Percentiles rank a stretch among this genome's conserved stretches.
These are phyloP conservation scores for Pachysandra terminalis DNA, from an alignment of 164 flowering plant species.

Conservation along the genomic window DNA sequence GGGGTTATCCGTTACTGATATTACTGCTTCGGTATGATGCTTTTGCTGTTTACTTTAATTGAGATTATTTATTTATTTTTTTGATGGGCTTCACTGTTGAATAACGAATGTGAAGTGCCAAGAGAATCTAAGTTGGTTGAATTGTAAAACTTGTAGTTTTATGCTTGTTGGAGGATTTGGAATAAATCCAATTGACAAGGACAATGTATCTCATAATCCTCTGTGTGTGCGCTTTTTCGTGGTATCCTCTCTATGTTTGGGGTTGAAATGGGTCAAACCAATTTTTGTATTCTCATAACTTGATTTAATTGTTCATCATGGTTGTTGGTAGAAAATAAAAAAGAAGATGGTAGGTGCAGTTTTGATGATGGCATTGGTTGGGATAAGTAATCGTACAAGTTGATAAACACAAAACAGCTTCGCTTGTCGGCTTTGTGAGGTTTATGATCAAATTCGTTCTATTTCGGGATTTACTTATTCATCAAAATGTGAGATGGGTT, in stretches of 20 bases:
- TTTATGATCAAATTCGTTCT: no score
- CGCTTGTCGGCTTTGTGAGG: neutral
- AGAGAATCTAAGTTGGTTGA: neutral
- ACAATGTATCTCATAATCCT: neutral
- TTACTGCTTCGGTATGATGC: conserved; percentile 57
- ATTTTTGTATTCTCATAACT: neutral
- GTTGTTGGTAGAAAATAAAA: no score
- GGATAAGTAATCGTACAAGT: neutral
- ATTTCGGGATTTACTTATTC: no score
- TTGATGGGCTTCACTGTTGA: neutral
- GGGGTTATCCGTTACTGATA: conserved; percentile 69
- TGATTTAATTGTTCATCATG: neutral
- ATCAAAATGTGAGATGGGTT: neutral
- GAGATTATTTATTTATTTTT: no score
- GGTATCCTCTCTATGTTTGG: neutral
- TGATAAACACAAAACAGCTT: neutral
- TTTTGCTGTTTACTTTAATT: neutral
- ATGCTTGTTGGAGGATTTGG: neutral
- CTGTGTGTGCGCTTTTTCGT: no score
- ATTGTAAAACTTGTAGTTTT: neutral
- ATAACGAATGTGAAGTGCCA: neutral
- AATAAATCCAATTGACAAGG: neutral
- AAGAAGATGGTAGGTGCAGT: no score
- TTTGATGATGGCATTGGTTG: neutral
- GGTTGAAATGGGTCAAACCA: neutral